Evolutionary conservation across 2,329 filamentous ascomycete species (phyloP).

Genomic region (Arthrobotrys musiformis): DNA sequence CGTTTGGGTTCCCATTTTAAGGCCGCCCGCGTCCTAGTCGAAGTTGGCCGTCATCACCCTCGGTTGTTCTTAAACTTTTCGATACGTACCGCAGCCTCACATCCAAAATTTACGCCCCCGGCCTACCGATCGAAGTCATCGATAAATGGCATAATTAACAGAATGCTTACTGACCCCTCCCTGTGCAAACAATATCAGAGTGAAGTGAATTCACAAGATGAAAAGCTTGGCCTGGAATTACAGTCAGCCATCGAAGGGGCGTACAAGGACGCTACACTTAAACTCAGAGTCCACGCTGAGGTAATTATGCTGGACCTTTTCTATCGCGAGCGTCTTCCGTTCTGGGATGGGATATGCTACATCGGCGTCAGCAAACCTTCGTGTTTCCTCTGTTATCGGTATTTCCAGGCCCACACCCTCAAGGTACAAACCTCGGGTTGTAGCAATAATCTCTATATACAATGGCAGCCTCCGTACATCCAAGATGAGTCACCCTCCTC

Average conservation of each 20-base stretch:
- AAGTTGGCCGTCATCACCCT: neutral
- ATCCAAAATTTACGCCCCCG: constrained; percentile 11
- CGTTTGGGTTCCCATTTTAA: constrained; percentile 16
- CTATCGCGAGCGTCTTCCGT: neutral
- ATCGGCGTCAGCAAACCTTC: constrained; percentile 33
- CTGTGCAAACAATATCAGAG: neutral
- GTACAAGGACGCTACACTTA: constrained; percentile 6
- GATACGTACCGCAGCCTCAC: neutral
- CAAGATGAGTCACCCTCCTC: neutral
- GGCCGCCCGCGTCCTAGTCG: neutral
- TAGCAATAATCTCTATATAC: constrained; percentile 37
- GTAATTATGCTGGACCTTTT: constrained; percentile 18
- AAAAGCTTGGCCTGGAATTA: neutral
- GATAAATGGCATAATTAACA: constrained; percentile 12
- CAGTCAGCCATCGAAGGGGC: neutral
- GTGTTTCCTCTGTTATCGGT: constrained; percentile 31
- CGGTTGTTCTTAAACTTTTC: constrained; percentile 11
- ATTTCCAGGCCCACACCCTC: constrained; percentile 14
- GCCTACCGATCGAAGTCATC: neutral
- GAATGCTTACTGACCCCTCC: neutral
- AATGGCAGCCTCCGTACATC: constrained; percentile 26
- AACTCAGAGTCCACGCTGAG: constrained; percentile 14
- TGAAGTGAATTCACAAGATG: neutral
- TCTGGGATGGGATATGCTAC: neutral
- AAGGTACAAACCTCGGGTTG: constrained; percentile 2